A percentile compares a stretch with the other conserved stretches of the same genome.
Evolutionary conservation across 139 green algal species (phyloP).

Genomic region (Asterochloris sp.): DNA sequence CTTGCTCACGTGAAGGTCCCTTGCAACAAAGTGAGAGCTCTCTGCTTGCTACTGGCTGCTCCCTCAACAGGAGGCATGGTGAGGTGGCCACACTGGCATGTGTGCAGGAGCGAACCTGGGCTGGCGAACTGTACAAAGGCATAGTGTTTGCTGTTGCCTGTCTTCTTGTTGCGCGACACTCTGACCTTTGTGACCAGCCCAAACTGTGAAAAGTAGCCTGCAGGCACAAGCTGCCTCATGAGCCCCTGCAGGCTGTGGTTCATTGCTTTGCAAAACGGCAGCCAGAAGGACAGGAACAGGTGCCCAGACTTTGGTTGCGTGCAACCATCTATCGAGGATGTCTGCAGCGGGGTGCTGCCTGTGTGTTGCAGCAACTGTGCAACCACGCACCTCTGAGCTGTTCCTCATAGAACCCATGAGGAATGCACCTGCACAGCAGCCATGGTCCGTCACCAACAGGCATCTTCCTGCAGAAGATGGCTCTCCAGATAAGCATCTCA

Average conservation of each 20-base stretch:
- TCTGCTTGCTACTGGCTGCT: too few species aligned
- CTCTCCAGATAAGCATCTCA: too few species aligned
- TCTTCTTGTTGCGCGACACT: conserved; percentile 58
- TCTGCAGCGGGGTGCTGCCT: not conserved
- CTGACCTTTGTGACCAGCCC: conserved; percentile 42
- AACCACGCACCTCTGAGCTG: conserved; percentile 68
- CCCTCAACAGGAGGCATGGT: too few species aligned
- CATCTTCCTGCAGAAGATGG: too few species aligned
- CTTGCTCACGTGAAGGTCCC: too few species aligned
- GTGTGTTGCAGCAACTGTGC: not conserved
- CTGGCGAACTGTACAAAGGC: conserved; percentile 70
- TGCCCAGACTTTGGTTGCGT: too few species aligned
- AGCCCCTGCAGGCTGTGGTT: not conserved
- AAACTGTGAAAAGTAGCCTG: conserved; percentile 54
- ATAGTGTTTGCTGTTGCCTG: conserved; percentile 51
- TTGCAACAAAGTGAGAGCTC: too few species aligned
- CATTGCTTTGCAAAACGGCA: too few species aligned
- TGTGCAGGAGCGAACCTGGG: not conserved
- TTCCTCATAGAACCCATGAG: conserved; percentile 91
- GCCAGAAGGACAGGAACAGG: too few species aligned
- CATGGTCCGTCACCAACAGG: too few species aligned
- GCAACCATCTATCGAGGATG: too few species aligned
- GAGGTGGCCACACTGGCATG: too few species aligned
- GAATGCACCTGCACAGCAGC: conserved; percentile 30
- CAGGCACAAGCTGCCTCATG: conserved; percentile 5